Base-by-base conservation (phyloP, 805 yeast genomes). In the Geotrichum ghanense region DNA sequence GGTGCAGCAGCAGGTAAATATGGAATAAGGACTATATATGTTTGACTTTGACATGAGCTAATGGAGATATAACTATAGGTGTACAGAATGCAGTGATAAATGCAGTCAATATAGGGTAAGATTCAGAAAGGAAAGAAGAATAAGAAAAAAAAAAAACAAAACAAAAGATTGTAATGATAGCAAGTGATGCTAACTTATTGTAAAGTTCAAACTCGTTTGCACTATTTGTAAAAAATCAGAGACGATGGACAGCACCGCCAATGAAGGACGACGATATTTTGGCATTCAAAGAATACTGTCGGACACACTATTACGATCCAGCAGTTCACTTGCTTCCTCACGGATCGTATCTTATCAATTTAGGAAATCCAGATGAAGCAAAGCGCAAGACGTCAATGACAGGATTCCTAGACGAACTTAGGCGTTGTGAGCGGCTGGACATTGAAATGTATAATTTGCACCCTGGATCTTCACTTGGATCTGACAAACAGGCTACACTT, bases 361-460 rank as follows among this genome's bases (percentile, higher is more conserved):
- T 92, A 51, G 97, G 95, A 21, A 88, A 87, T 54, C 96, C 97
- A 0, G 96, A 88, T 53, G 62, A 63, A 1, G 92, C 77, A 50
- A 90, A 87, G 61, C 84, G 80, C 48, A 72, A 70, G 25, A 85
- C 84, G 58, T 83, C 95, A 9, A 78, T 75, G 57, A 80, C 71
- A 1, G 81, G 89, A 3, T 82, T 92, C 51, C 46, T 90, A 3
- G 98, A 92, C 59, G 98, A 92, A 56, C 68, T 92, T 56, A 70
- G 74, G 51, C 69, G 98, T 53, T 90, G 97, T 65, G 98, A 92
- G 59, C 75, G 74, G 54, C 68, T 92, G 46, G 81, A 81, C 26
- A 80, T 92, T 50, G 95, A 95, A 0, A 67, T 81, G 14, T 92
- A 90, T 65, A 92, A 92, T 60, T 78, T 92, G 61, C 98, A 92